Conservation (phyloP, 2,329 filamentous ascomycete genomes). For the Rachicladosporium sp. region DNA sequence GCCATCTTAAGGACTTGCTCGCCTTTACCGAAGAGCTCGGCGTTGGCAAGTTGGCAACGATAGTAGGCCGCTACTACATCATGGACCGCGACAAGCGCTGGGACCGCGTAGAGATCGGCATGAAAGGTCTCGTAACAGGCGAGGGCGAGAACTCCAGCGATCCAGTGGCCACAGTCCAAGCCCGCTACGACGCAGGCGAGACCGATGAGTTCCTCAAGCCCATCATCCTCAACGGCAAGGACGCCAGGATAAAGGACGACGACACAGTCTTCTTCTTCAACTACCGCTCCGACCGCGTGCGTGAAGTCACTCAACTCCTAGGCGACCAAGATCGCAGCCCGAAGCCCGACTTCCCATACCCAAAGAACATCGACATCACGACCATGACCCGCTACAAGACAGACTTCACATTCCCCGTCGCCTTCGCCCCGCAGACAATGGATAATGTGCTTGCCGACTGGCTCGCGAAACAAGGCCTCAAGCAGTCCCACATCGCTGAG, state of each 20-base stretch:
- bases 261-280: constrained; percentile 99
- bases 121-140: constrained; percentile 75
- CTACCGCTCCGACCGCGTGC: constrained; percentile 95
- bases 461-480: constrained; percentile 74
- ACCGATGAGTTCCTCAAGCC: constrained; percentile 97
- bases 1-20: constrained; percentile 77
- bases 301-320: constrained; percentile 89
- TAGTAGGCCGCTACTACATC: constrained; percentile 92
- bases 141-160: constrained; percentile 80
- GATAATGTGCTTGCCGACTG: constrained; percentile 97
- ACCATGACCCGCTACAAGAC: constrained; percentile 99
- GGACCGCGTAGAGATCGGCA: constrained; percentile 81
- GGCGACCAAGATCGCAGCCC: constrained; percentile 88
- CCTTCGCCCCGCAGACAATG: constrained; percentile 92
- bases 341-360: constrained; percentile 81
- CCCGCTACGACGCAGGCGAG: constrained; percentile 76
- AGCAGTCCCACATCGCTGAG: constrained; percentile 94
- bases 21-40: constrained; percentile 73
- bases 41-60: constrained; percentile 74
- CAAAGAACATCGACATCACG: constrained; percentile 72
- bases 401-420: constrained; percentile 83
- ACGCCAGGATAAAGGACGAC: constrained; percentile 75
- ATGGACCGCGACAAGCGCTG: constrained; percentile 99
- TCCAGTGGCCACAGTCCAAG: constrained; percentile 74
- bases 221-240: constrained; percentile 82